Evolutionary conservation across 1,139 yeast genomes (phyloP).

Genomic region (Nakaseomyces nivariensis): DNA sequence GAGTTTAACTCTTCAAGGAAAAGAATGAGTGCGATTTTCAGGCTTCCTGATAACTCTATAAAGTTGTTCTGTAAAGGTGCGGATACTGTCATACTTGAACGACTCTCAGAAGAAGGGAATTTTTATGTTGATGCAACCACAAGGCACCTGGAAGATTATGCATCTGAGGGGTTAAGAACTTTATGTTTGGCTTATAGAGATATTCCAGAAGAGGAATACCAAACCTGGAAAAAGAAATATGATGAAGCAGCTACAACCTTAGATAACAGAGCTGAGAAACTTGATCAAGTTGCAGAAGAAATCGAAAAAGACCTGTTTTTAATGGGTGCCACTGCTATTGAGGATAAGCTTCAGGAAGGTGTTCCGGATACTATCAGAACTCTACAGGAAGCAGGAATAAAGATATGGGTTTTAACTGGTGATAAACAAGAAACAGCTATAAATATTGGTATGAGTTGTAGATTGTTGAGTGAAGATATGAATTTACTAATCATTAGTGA

Average conservation of each 20-base stretch:
- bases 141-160: slow-evolving; percentile 89
- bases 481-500: slow-evolving; percentile 83
- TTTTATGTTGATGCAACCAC: slow-evolving; percentile 76
- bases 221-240: slow-evolving; percentile 48
- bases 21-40: slow-evolving; percentile 91
- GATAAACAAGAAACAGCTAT: slow-evolving; percentile 99
- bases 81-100: slow-evolving; percentile 86
- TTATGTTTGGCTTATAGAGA: slow-evolving; percentile 85
- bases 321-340: slow-evolving; percentile 96
- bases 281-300: slow-evolving; percentile 77
- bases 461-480: slow-evolving; percentile 91
- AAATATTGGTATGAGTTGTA: slow-evolving; percentile 97
- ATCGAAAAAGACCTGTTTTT: slow-evolving; percentile 74
- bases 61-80: slow-evolving; percentile 94
- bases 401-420: slow-evolving; percentile 96
- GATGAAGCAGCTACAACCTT: slow-evolving; percentile 77
- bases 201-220: slow-evolving; percentile 69
- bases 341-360: slow-evolving; percentile 94
- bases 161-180: slow-evolving; percentile 91
- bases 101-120: slow-evolving; percentile 60
- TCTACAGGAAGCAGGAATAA: slow-evolving; percentile 91
- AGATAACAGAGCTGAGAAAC: slow-evolving; percentile 59
- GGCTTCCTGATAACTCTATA: slow-evolving; percentile 90
- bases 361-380: slow-evolving; percentile 96
- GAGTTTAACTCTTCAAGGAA: slow-evolving; percentile 96